Evolutionary conservation across 306 rosid species (phyloP).

Genomic region (Prunus campanulata): DNA sequence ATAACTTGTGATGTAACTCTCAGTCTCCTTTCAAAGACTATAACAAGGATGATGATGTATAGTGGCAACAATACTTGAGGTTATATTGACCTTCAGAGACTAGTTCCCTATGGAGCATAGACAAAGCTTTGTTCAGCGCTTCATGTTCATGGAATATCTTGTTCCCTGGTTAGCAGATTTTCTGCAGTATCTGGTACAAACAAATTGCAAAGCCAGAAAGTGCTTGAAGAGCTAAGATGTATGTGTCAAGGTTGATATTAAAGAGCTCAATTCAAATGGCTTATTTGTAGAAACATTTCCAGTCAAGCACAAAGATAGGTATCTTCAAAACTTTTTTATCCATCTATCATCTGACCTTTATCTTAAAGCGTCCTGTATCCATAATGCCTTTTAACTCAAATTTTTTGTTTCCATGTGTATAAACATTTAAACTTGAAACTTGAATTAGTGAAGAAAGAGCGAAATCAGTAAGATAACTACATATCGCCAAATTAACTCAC

Average conservation of each 20-base stretch:
- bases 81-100: conserved; percentile 51
- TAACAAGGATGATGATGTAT: conserved; percentile 79
- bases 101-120: conserved; percentile 82
- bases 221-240: conserved; percentile 83
- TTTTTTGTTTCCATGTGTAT: conserved; percentile 47
- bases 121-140: conserved; percentile 51
- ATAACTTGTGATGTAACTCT: background rate
- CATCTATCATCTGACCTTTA: conserved; percentile 10
- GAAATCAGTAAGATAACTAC: conserved; percentile 61
- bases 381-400: conserved; percentile 12
- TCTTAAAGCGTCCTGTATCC: conserved; percentile 6
- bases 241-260: conserved; percentile 13
- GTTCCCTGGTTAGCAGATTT: conserved; percentile 83
- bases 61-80: conserved; percentile 76
- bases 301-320: conserved; percentile 10
- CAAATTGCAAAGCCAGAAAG: conserved; percentile 77
- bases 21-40: background rate
- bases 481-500: background rate
- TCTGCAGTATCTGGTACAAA: conserved; percentile 92
- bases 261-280: conserved; percentile 5
- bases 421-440: conserved; percentile 76
- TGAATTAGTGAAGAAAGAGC: conserved; percentile 79
- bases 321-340: background rate
- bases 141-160: conserved; percentile 1
- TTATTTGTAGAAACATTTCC: background rate